Conservation (phyloP, 2,329 filamentous ascomycete species). For the Neoarthrinium moseri region DNA sequence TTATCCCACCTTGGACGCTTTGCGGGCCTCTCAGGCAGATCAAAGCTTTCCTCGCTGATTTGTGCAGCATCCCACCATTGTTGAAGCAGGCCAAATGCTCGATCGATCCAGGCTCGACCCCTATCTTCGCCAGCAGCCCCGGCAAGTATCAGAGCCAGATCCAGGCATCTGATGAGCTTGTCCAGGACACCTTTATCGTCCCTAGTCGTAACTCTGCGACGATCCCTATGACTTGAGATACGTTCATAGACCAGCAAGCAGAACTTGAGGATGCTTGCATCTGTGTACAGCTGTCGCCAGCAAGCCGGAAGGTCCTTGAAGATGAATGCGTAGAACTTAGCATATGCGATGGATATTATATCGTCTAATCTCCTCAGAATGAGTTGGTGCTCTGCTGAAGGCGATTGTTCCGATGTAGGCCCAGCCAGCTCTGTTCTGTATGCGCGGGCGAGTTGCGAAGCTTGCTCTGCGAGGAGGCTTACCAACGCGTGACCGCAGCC, state of each 20-base stretch:
- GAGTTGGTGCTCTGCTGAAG: not conserved
- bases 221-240: conserved; percentile 1
- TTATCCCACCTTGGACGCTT: conserved; percentile 3
- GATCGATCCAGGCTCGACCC: conserved; percentile 50
- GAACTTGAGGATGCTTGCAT: conserved; percentile 66
- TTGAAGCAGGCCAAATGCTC: conserved; percentile 42
- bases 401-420: not conserved
- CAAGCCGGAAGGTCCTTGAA: conserved; percentile 64
- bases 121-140: conserved; percentile 57
- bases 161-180: conserved; percentile 63
- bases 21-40: not conserved
- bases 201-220: conserved; percentile 7
- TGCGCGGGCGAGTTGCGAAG: not conserved
- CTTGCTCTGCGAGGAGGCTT: conserved; percentile 8
- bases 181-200: conserved; percentile 37
- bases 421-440: not conserved
- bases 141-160: conserved; percentile 74
- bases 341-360: conserved; percentile 56
- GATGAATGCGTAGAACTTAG: conserved; percentile 68
- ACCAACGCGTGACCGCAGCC: conserved; percentile 9
- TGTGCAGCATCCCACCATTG: not conserved
- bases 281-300: conserved; percentile 72
- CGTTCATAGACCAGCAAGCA: conserved; percentile 30
- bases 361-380: conserved; percentile 49
- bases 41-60: not conserved